Percentiles rank a stretch among this genome's conserved stretches.
phyloP scores from a whole-genome alignment of 208 protist genomes.

The Kentomonas sorsogonicus region DNA sequence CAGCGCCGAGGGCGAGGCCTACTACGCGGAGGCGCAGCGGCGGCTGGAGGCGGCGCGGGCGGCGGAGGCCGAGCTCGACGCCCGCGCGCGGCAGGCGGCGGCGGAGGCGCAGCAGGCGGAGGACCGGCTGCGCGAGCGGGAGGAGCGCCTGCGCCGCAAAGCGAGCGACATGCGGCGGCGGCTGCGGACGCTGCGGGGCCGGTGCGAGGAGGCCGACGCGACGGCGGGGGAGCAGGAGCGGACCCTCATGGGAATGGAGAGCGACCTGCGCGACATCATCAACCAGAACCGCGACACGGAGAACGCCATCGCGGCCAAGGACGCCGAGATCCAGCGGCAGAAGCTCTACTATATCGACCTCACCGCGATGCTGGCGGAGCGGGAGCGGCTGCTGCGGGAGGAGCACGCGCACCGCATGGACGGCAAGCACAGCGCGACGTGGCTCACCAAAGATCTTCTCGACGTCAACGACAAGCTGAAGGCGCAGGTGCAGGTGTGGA shows the following conservation, averaged over 20 bases:
- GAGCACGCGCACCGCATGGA: conserved; percentile 58
- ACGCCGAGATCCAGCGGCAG: conserved; percentile 48
- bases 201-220: conserved; percentile 20
- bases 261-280: conserved; percentile 29
- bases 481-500: conserved; percentile 39
- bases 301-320: conserved; percentile 29
- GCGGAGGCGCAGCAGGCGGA: conserved; percentile 33
- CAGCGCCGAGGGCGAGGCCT: conserved; percentile 31
- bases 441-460: conserved; percentile 55
- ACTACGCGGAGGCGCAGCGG: conserved; percentile 39
- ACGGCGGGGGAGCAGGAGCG: conserved; percentile 34
- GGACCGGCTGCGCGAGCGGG: conserved; percentile 29
- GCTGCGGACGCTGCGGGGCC: no score
- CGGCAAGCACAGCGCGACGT: conserved; percentile 50
- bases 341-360: conserved; percentile 55
- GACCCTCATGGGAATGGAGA: conserved; percentile 47
- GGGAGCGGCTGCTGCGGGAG: conserved; percentile 45
- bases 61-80: conserved; percentile 43
- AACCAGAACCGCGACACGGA: conserved; percentile 55
- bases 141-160: conserved; percentile 18
- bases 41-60: conserved; percentile 31
- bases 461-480: conserved; percentile 51
- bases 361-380: conserved; percentile 52
- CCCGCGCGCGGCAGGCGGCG: conserved; percentile 33
- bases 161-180: conserved; percentile 39